These are phyloP conservation scores for Kodamaea alishanica DNA, from an alignment of 1,139 yeast species.

Conservation along the genomic window DNA sequence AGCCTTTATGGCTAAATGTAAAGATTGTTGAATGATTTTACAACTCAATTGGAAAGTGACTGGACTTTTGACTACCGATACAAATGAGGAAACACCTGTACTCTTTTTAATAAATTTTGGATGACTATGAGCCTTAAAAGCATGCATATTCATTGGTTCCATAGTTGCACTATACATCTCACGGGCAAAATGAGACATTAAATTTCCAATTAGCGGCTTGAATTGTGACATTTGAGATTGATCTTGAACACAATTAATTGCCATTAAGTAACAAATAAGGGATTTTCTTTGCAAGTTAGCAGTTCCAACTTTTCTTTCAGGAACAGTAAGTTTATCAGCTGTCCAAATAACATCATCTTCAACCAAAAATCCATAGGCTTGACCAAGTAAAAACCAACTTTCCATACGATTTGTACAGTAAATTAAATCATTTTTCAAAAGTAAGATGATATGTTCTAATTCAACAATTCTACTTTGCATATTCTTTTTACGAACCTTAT, in stretches of 20 bases:
- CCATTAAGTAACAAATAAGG: constrained; percentile 71
- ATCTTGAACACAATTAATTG: constrained; percentile 44
- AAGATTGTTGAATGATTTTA: constrained; percentile 34
- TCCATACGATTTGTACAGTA: constrained; percentile 70
- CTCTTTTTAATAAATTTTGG: constrained; percentile 32
- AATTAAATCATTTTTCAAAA: constrained; percentile 62
- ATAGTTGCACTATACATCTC: constrained; percentile 59
- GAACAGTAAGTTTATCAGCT: constrained; percentile 70
- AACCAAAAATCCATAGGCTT: constrained; percentile 71
- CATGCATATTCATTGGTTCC: constrained; percentile 67
- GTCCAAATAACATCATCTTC: constrained; percentile 92
- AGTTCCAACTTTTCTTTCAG: constrained; percentile 59
- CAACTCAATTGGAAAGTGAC: constrained; percentile 28
- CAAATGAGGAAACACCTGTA: constrained; percentile 17
- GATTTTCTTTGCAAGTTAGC: constrained; percentile 69
- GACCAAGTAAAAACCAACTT: constrained; percentile 83
- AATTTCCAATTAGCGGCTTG: constrained; percentile 36
- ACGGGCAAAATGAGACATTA: constrained; percentile 58
- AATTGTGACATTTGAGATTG: constrained; percentile 14
- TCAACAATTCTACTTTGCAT: constrained; percentile 82
- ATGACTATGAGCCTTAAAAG: constrained; percentile 39
- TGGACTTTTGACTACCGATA: constrained; percentile 21
- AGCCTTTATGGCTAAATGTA: constrained; percentile 43
- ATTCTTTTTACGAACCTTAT: constrained; percentile 64
- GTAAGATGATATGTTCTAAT: constrained; percentile 65